Conservation (phyloP, 805 yeast genomes). For the Myxozyma lipomycoides region DNA sequence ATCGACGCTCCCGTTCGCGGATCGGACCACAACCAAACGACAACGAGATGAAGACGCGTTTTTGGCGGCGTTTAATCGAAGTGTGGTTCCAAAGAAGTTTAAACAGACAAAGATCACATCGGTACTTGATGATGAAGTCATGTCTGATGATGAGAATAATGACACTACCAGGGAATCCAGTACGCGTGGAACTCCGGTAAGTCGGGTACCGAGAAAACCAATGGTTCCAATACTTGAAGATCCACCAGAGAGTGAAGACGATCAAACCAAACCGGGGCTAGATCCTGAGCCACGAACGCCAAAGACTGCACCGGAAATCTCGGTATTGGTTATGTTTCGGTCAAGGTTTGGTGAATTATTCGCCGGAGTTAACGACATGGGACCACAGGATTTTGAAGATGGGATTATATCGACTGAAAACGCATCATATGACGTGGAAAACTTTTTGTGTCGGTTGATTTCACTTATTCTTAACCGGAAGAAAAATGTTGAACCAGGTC, state of each 20-base stretch:
- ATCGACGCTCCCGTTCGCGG: neutral
- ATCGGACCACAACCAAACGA: slow-evolving; percentile 1
- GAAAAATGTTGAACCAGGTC: slow-evolving; percentile 40
- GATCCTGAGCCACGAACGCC: slow-evolving; percentile 15
- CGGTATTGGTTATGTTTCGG: slow-evolving; percentile 32
- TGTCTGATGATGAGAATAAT: slow-evolving; percentile 23
- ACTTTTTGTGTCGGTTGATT: slow-evolving; percentile 37
- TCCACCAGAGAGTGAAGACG: neutral
- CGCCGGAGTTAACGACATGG: slow-evolving; percentile 36
- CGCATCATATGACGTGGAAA: slow-evolving; percentile 32
- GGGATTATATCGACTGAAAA: slow-evolving; percentile 31
- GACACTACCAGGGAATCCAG: neutral
- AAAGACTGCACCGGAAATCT: slow-evolving; percentile 17
- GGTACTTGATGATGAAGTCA: slow-evolving; percentile 21
- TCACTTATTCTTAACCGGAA: slow-evolving; percentile 41
- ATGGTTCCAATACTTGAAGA: neutral
- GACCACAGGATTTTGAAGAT: slow-evolving; percentile 43
- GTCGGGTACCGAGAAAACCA: neutral
- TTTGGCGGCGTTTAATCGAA: slow-evolving; percentile 18
- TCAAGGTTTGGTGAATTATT: slow-evolving; percentile 33
- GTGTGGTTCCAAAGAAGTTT: neutral
- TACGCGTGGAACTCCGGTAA: neutral
- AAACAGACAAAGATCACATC: slow-evolving; percentile 13
- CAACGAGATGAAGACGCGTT: slow-evolving; percentile 21
- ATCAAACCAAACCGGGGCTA: neutral